Conservation (phyloP, 1,139 yeast genomes). For the Yamadazyma trypodendri region DNA sequence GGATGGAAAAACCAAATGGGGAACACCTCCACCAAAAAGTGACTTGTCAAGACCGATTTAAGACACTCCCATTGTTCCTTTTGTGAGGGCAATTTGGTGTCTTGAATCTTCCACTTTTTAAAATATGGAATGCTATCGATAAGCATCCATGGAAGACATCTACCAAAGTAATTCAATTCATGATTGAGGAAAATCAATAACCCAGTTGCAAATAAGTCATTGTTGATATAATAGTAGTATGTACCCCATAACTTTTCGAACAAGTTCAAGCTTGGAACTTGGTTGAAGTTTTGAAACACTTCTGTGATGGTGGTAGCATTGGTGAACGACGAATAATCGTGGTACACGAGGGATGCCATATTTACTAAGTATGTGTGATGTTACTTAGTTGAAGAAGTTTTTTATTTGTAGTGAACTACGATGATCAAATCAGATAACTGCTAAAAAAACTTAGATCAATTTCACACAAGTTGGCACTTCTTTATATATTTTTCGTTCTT, state of each 20-base stretch:
- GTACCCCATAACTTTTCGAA: conserved; percentile 44
- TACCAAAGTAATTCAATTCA: conserved; percentile 79
- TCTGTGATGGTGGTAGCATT: conserved; percentile 40
- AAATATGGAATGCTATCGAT: conserved; percentile 76
- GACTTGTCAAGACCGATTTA: conserved; percentile 43
- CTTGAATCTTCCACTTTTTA: conserved; percentile 78
- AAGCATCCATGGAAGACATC: conserved; percentile 82
- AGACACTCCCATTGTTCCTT: conserved; percentile 71
- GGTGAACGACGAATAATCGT: conserved; percentile 40
- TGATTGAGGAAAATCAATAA: conserved; percentile 69
- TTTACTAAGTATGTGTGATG: too few relatives aligned
- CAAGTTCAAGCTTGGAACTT: conserved; percentile 24
- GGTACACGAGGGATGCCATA: conserved; percentile 25
- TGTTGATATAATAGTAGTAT: conserved; percentile 41
- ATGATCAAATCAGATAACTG: too few relatives aligned
- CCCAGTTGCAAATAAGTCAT: conserved; percentile 63
- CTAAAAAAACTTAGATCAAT: background rate
- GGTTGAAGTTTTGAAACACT: conserved; percentile 36
- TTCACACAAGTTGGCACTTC: too few relatives aligned
- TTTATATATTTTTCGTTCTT: too few relatives aligned
- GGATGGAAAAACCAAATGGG: conserved; percentile 54
- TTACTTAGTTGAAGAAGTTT: background rate
- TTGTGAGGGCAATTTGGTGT: conserved; percentile 69
- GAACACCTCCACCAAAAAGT: conserved; percentile 45
- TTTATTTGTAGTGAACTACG: too few relatives aligned